phyloP scores from a whole-genome alignment of 805 yeast species.

The Ogataea degrootiae region DNA sequence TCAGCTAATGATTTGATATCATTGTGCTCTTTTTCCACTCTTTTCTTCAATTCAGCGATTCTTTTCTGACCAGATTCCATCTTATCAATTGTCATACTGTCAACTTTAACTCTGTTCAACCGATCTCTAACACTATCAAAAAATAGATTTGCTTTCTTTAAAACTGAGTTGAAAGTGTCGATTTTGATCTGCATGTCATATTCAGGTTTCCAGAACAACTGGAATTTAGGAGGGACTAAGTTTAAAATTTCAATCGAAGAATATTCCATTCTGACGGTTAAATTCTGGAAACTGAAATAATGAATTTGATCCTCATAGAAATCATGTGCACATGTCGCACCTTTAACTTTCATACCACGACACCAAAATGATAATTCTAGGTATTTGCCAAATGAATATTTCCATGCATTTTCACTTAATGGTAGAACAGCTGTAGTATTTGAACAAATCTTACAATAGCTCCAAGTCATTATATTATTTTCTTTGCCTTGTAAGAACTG shows the following conservation, averaged over 20 bases:
- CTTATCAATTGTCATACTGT: slow-evolving; percentile 65
- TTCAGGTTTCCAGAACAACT: slow-evolving; percentile 66
- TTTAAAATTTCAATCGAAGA: slow-evolving; percentile 72
- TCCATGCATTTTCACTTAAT: slow-evolving; percentile 85
- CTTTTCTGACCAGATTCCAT: slow-evolving; percentile 61
- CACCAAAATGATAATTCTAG: slow-evolving; percentile 84
- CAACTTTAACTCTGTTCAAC: slow-evolving; percentile 72
- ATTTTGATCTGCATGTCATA: slow-evolving; percentile 64
- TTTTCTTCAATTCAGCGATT: slow-evolving; percentile 52
- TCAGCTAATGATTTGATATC: slow-evolving; percentile 42
- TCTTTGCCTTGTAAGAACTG: slow-evolving; percentile 55
- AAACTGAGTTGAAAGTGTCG: slow-evolving; percentile 52
- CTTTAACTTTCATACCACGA: slow-evolving; percentile 51
- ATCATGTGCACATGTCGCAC: slow-evolving; percentile 69
- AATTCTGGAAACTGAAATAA: slow-evolving; percentile 76
- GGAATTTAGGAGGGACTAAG: slow-evolving; percentile 70
- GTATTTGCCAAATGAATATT: slow-evolving; percentile 89
- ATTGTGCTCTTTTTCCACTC: slow-evolving; percentile 47
- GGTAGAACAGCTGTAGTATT: slow-evolving; percentile 70
- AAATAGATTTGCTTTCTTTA: slow-evolving; percentile 49
- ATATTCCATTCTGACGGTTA: slow-evolving; percentile 76
- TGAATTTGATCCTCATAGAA: slow-evolving; percentile 76
- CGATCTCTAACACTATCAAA: slow-evolving; percentile 71
- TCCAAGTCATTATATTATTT: slow-evolving; percentile 82
- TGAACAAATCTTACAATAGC: slow-evolving; percentile 78